phyloP scores from a whole-genome alignment of 352 stramenopile species.

The Pythium biforme region DNA sequence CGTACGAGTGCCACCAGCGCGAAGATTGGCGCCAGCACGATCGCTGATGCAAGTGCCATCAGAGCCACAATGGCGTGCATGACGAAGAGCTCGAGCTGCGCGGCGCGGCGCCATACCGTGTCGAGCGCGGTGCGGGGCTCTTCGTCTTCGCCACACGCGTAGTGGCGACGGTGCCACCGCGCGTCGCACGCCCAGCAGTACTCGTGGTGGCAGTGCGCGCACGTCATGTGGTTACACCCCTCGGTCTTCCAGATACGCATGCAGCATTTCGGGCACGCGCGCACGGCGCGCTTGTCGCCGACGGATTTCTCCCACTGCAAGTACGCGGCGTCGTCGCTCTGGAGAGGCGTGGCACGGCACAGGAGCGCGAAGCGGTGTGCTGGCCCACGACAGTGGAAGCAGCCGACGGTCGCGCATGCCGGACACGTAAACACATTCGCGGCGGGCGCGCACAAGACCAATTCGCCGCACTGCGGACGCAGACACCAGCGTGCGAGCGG shows the following conservation, averaged over 20 bases:
- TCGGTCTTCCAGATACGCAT: slow-evolving; percentile 75
- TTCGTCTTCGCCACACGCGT: neutral
- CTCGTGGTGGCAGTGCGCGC: slow-evolving; percentile 46
- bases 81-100: slow-evolving; percentile 2
- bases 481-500: slow-evolving; percentile 70
- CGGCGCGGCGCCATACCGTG: neutral
- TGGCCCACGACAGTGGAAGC: slow-evolving; percentile 48
- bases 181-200: slow-evolving; percentile 23
- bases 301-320: slow-evolving; percentile 55
- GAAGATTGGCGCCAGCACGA: neutral
- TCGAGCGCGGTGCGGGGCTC: neutral
- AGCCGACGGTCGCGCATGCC: slow-evolving; percentile 44
- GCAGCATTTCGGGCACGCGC: slow-evolving; percentile 50
- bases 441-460: slow-evolving; percentile 49
- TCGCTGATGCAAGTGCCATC: neutral
- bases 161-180: slow-evolving; percentile 1
- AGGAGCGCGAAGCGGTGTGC: slow-evolving; percentile 32
- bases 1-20: slow-evolving; percentile 2
- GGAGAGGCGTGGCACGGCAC: neutral
- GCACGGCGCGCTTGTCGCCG: slow-evolving; percentile 51
- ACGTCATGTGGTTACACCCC: slow-evolving; percentile 70
- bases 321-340: slow-evolving; percentile 46
- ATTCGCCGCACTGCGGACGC: slow-evolving; percentile 43
- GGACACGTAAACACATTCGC: slow-evolving; percentile 51
- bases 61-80: neutral